A percentile compares a stretch with the other conserved stretches of the same genome.
phyloP scores from a whole-genome alignment of 768 basidiomycete genomes.

The Pleurotus tuber-regium region DNA sequence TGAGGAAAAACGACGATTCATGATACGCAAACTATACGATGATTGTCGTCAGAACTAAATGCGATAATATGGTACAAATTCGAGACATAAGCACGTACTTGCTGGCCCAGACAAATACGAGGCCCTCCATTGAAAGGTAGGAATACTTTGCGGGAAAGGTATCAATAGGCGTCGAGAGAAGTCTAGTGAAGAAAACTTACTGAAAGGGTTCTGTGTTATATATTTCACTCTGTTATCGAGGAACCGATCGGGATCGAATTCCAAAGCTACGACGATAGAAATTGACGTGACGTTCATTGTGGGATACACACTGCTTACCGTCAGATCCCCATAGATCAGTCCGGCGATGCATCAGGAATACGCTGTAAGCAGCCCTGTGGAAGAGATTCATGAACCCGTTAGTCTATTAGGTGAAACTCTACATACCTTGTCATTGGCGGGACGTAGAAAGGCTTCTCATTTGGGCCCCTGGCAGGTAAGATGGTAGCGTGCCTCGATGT shows the following conservation, averaged over 20 bases:
- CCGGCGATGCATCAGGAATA: constrained; percentile 60
- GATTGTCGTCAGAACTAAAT: constrained; percentile 3
- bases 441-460: constrained; percentile 36
- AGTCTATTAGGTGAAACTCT: neutral
- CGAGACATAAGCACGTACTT: constrained; percentile 34
- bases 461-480: constrained; percentile 27
- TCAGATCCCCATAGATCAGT: constrained; percentile 68
- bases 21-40: constrained; percentile 58
- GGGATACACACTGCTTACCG: constrained; percentile 32
- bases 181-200: constrained; percentile 19
- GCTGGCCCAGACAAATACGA: constrained; percentile 51
- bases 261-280: constrained; percentile 34
- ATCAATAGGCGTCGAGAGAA: constrained; percentile 7
- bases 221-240: constrained; percentile 61
- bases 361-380: constrained; percentile 40
- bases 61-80: no score
- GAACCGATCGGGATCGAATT: constrained; percentile 69
- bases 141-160: constrained; percentile 34
- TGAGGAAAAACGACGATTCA: constrained; percentile 61
- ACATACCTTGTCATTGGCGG: constrained; percentile 33
- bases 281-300: neutral
- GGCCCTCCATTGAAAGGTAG: constrained; percentile 53
- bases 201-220: constrained; percentile 52
- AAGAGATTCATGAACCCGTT: no score
- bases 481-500: constrained; percentile 22